These are phyloP conservation scores for Talinum fruticosum DNA, from an alignment of 148 eudicot species.

Conservation along the genomic window DNA sequence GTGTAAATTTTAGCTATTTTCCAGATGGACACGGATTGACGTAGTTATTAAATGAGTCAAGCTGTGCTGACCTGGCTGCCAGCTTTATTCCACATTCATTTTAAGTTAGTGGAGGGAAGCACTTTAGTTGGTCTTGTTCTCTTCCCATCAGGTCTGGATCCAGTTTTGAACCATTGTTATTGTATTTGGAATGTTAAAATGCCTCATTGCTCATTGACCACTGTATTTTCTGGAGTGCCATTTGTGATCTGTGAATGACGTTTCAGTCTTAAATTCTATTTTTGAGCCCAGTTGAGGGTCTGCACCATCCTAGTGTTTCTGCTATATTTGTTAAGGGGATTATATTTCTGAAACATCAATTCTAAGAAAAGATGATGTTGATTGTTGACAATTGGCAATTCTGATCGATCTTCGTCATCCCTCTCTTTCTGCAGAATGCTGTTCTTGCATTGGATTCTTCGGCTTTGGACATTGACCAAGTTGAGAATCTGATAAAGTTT, in stretches of 20 bases:
- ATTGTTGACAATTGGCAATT: not conserved
- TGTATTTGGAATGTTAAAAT: not conserved
- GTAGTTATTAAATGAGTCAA: too few relatives aligned
- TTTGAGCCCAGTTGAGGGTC: not conserved
- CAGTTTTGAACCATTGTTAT: not conserved
- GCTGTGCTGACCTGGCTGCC: too few relatives aligned
- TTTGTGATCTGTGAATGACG: too few relatives aligned
- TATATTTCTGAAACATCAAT: not conserved
- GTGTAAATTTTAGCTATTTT: too few relatives aligned
- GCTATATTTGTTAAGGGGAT: not conserved
- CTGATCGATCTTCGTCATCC: not conserved
- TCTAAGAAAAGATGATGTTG: not conserved
- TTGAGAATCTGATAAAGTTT: constrained; percentile 90
- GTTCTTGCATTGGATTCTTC: constrained; percentile 86
- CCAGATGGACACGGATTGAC: too few relatives aligned
- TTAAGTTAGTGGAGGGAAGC: not conserved
- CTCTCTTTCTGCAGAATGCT: constrained; percentile 50
- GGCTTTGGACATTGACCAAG: constrained; percentile 86
- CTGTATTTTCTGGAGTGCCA: too few relatives aligned
- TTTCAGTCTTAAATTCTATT: not conserved
- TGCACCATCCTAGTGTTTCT: not conserved
- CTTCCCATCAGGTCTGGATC: not conserved
- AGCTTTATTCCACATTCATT: not conserved
- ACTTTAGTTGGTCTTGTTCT: not conserved
- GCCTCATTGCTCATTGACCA: not conserved